These are phyloP conservation scores for Scutellaria barbata DNA, from an alignment of 257 asterid species.

Conservation along the genomic window DNA sequence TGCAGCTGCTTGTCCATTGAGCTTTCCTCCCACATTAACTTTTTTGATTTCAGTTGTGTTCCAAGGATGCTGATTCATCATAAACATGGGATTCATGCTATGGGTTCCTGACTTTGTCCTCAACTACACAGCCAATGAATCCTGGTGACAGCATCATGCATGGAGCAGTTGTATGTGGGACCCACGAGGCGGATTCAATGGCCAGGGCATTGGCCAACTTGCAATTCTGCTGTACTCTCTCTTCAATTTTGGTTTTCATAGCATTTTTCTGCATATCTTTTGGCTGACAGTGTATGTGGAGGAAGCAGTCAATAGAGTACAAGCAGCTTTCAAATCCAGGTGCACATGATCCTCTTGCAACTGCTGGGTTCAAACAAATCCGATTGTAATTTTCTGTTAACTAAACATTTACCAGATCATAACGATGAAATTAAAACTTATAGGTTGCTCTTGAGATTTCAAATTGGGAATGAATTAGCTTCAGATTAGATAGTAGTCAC, in stretches of 20 bases:
- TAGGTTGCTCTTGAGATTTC: too few species aligned
- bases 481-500: too few species aligned
- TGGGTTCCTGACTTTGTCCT: slow-evolving; percentile 67
- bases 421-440: too few species aligned
- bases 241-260: slow-evolving; percentile 54
- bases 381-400: slow-evolving; percentile 35
- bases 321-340: slow-evolving; percentile 54
- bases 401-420: background rate
- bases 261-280: slow-evolving; percentile 42
- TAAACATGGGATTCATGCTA: slow-evolving; percentile 73
- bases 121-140: slow-evolving; percentile 30
- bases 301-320: slow-evolving; percentile 51
- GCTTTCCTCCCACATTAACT: slow-evolving; percentile 65
- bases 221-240: slow-evolving; percentile 80
- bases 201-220: slow-evolving; percentile 80
- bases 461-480: too few species aligned
- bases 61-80: slow-evolving; percentile 85
- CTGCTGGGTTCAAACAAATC: slow-evolving; percentile 45
- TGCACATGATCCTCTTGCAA: slow-evolving; percentile 39
- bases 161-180: slow-evolving; percentile 66
- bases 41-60: slow-evolving; percentile 64
- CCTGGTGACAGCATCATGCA: slow-evolving; percentile 29
- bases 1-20: slow-evolving; percentile 51
- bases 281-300: slow-evolving; percentile 39
- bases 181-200: slow-evolving; percentile 52